phyloP scores from a whole-genome alignment of 495 filamentous ascomycete species.

The Parachaetomium inaequale region DNA sequence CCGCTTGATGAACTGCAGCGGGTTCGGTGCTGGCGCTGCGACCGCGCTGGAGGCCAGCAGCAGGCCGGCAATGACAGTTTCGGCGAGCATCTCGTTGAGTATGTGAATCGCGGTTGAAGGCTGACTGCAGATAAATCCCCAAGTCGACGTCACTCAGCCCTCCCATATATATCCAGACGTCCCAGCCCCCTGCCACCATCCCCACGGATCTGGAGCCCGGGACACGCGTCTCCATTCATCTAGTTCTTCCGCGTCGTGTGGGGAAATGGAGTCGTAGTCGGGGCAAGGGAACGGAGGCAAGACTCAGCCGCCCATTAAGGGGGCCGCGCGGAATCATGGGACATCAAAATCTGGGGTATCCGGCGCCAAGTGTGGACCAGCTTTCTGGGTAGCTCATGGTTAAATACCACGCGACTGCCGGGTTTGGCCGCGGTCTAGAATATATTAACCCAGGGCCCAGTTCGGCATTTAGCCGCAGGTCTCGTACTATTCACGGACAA shows the following conservation, averaged over 20 bases:
- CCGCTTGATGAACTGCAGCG: slow-evolving; percentile 38
- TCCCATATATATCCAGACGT: neutral
- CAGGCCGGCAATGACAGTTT: slow-evolving; percentile 28
- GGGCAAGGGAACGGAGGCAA: slow-evolving; percentile 3
- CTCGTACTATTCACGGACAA: neutral
- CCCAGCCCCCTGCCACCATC: neutral
- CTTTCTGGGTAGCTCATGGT: neutral
- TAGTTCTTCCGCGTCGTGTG: neutral
- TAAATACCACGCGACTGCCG: slow-evolving; percentile 1
- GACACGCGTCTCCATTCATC: neutral
- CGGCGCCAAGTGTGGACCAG: neutral
- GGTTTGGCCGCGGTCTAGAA: neutral
- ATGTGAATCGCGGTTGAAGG: neutral
- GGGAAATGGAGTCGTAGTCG: neutral
- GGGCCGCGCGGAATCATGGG: neutral
- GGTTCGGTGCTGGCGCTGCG: slow-evolving; percentile 33
- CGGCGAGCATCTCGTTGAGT: slow-evolving; percentile 30
- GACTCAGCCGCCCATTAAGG: neutral
- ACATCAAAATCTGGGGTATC: slow-evolving; percentile 3
- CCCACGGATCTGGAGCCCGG: neutral
- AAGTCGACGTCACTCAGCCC: neutral
- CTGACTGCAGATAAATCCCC: neutral
- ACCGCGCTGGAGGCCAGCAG: slow-evolving; percentile 29
- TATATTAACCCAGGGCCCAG: neutral
- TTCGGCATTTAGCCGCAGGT: slow-evolving; percentile 9